A percentile compares a stretch with the other conserved stretches of the same genome.
Evolutionary conservation across 257 asterid genomes (phyloP).

Genomic region (Haberlea rhodopensis): DNA sequence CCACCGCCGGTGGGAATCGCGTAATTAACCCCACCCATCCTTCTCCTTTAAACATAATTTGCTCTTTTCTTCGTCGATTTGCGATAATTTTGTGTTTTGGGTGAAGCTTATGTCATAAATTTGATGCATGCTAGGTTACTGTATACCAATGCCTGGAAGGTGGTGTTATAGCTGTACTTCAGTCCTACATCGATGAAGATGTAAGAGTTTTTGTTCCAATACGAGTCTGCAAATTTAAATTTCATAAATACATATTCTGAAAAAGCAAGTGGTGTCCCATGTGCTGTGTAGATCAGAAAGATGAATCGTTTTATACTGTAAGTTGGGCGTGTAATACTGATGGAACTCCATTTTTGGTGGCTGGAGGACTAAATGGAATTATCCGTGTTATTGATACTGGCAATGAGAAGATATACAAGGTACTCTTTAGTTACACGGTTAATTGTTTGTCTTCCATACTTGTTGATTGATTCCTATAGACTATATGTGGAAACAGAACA

Average conservation of each 20-base stretch:
- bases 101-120: not conserved
- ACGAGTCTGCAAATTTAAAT: not conserved
- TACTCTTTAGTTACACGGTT: constrained; percentile 19
- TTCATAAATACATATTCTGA: constrained; percentile 27
- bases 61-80: not conserved
- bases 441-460: constrained; percentile 4
- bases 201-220: constrained; percentile 40
- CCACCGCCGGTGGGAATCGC: constrained; percentile 94
- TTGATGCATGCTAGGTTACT: constrained; percentile 59
- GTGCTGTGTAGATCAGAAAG: constrained; percentile 71
- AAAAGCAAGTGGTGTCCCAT: constrained; percentile 32
- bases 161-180: constrained; percentile 92
- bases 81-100: too few species aligned
- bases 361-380: too few species aligned
- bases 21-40: constrained; percentile 28
- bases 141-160: constrained; percentile 86
- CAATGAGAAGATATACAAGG: constrained; percentile 84
- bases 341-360: constrained; percentile 70
- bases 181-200: constrained; percentile 95
- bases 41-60: not conserved
- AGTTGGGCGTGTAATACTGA: constrained; percentile 92
- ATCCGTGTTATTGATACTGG: constrained; percentile 91
- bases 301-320: constrained; percentile 93
- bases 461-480: not conserved
- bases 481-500: not conserved